A percentile compares a stretch with the other conserved stretches of the same genome.
Evolutionary conservation across 192 early-diverging fungal species (phyloP).

Genomic region (Rhizoclosmatium globosum): DNA sequence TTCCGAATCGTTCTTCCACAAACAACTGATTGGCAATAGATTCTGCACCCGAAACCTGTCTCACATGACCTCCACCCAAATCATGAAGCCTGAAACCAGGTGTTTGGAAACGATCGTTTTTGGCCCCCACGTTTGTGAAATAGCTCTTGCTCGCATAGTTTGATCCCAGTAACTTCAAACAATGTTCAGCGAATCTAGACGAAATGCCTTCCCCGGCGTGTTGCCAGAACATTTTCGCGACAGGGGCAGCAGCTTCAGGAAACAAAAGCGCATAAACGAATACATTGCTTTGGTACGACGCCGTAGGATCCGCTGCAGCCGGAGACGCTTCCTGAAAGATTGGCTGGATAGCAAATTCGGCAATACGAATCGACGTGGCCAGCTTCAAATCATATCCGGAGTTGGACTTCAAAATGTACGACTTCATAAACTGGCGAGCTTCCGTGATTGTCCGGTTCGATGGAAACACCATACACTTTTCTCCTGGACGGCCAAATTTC

Average conservation of each 20-base stretch:
- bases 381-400: constrained; percentile 33
- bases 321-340: constrained; percentile 50
- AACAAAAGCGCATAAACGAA: constrained; percentile 78
- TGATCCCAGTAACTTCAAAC: constrained; percentile 73
- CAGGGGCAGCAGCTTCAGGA: constrained; percentile 65
- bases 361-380: constrained; percentile 62
- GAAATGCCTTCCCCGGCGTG: constrained; percentile 91
- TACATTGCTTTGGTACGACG: constrained; percentile 47
- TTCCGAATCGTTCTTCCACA: constrained; percentile 94
- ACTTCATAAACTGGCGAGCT: constrained; percentile 71
- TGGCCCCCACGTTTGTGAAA: constrained; percentile 27
- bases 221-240: constrained; percentile 98
- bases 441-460: constrained; percentile 70
- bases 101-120: constrained; percentile 32
- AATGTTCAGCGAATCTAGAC: constrained; percentile 86
- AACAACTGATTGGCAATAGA: constrained; percentile 56
- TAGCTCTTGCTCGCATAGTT: constrained; percentile 46
- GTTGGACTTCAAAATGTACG: constrained; percentile 40
- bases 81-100: constrained; percentile 13
- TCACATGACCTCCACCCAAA: neutral
- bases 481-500: constrained; percentile 63
- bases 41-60: constrained; percentile 1
- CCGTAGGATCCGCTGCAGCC: constrained; percentile 50
- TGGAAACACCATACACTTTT: constrained; percentile 80
- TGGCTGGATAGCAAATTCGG: constrained; percentile 69